Evolutionary conservation across 768 basidiomycete species (phyloP), one percentile per base, ranked within the genome.

Genomic region (Fomitopsis serialis): DNA sequence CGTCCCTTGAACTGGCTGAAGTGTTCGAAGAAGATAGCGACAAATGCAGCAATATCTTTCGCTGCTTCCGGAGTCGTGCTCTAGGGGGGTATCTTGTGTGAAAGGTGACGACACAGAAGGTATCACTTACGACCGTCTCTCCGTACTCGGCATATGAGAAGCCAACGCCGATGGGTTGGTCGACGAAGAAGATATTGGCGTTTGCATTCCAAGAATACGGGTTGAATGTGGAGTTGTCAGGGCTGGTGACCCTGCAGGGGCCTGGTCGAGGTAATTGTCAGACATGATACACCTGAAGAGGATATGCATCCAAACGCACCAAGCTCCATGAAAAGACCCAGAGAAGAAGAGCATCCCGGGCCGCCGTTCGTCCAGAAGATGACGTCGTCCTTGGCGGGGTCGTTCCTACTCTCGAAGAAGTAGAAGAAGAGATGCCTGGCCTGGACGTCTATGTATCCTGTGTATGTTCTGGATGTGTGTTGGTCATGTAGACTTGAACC

Each of bases 21-120:
- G 53, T 82, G 76, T 59, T 89, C 85, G 45, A 89, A 89, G 68
- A 89, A 89, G 50, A 89, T 80, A 2, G 78, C 71, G 0, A 89
- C 73, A 58, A 89, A 89, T 0, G 81, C 79, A 0, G 85, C 84
- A 3, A 89, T 80, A 58, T 89, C 86, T 48, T 78, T 74, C 0
- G 85, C 84, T 3, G 84, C 86, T 43, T 85, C 81, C 61, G 84
- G 79, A 0, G 85, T 81, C 2, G 78, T 85, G 45, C 76, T 73
- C 83, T 85, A 37, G 7, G 12, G 2, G 42, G 23, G 17, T 36
- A 0, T 17, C 17, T 52, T 29, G 68, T 71, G 13, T 17, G 37
- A 40, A 15, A 35, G 34, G 15, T 35, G 34, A 35, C 34, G 15
- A 15, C 15, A 35, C 58, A 78, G 76, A 65, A 77, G 77, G 64